Base-by-base conservation (phyloP, 495 filamentous ascomycete species). In the Parathielavia appendiculata region DNA sequence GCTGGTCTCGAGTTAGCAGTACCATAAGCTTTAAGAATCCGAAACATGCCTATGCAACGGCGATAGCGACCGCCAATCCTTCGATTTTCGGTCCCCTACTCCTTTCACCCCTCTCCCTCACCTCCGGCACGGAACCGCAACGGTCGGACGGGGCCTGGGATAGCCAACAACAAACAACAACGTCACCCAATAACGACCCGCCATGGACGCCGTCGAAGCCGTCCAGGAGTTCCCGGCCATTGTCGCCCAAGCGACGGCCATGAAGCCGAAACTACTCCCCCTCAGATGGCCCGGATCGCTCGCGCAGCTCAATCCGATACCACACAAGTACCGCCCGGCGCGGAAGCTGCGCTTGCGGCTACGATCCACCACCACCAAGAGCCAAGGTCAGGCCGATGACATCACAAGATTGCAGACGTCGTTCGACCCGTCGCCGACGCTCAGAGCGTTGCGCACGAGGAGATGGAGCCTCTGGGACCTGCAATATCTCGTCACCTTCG, bases 381-480 rank as follows among this genome's bases (percentile, higher is more conserved):
- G 85, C 10, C 86, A 85, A 26, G 84, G 82, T 13, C 47, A 40
- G 36, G 22, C 39, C 51, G 66, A 73, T 23, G 60, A 68, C 52
- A 80, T 97, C 68, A 78, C 90, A 40, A 77, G 79, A n/a, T 73
- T 96, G 44, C 78, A 93, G 66, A 93, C 86, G 1, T 96, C 91
- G 30, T 87, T 89, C 70, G 87, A 86, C 46, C 85, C 89, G 23
- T 69, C 73, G 59, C 87, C 90, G 66, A 89, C 89, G 7, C 71
- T 96, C 48, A 79, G 80, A 26, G 80, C 85, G 17, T 76, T 97
- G 49, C 84, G 86, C 54, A 75, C 79, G 47, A 86, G 92, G 67
- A 83, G 80, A 54, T 97, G 92, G 92, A 88, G 86, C 4, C 72
- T 84, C 58, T 90, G 91, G 71, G 92, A 97, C 74, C 82, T 85